These are phyloP conservation scores for Triticum aestivum DNA, from an alignment of 176 grass and related monocot genomes.

Conservation along the genomic window DNA sequence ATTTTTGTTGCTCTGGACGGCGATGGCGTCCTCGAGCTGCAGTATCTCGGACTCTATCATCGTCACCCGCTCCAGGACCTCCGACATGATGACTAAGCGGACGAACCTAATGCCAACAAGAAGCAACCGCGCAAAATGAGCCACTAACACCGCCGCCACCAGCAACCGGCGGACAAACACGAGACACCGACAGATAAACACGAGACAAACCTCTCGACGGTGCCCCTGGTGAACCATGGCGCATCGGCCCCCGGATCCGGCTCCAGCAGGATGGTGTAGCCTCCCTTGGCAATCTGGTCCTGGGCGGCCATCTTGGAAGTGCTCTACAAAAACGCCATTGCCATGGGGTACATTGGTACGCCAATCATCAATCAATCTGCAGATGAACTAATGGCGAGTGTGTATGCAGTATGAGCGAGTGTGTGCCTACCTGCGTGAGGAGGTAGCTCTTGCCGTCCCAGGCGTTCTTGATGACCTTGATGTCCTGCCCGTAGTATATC, in stretches of 20 bases:
- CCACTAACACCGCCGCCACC: not conserved
- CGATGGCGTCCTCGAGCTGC: conserved; percentile 83
- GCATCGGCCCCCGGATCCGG: conserved; percentile 39
- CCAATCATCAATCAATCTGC: not conserved
- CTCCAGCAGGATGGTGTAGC: conserved; percentile 85
- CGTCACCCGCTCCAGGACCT: conserved; percentile 83
- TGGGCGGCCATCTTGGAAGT: conserved; percentile 88
- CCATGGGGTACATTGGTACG: too few relatives aligned
- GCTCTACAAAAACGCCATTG: conserved; percentile 37
- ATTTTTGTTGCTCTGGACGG: conserved; percentile 59
- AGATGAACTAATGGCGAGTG: not conserved
- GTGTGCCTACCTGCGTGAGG: conserved; percentile 50
- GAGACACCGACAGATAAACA: not conserved
- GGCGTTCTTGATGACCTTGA: conserved; percentile 91
- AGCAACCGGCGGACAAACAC: not conserved
- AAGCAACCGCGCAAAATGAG: conserved; percentile 26
- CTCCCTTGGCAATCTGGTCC: conserved; percentile 88
- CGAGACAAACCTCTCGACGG: conserved; percentile 65
- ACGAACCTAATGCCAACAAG: conserved; percentile 66
- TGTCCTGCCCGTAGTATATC: conserved; percentile 89
- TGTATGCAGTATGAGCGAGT: not conserved
- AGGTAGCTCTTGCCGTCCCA: conserved; percentile 93
- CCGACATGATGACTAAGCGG: conserved; percentile 94
- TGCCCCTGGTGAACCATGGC: conserved; percentile 89
- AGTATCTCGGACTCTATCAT: conserved; percentile 90